These are phyloP conservation scores for Umbelopsis ramanniana DNA, from an alignment of 192 early-diverging fungal species.

Conservation along the genomic window DNA sequence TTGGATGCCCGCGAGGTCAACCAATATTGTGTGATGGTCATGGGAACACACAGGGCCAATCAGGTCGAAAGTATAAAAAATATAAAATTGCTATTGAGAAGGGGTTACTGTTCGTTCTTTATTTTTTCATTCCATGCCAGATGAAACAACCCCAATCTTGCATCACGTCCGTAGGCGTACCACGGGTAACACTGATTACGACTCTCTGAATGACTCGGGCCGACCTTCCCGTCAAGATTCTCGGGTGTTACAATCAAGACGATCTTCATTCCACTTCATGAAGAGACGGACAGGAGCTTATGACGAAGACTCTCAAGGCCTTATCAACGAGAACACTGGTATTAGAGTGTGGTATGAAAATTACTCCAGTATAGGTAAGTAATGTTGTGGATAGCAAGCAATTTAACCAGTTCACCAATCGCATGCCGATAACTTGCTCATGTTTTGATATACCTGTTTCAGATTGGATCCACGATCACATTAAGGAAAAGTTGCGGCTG, in stretches of 20 bases:
- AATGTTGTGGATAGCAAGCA: not conserved
- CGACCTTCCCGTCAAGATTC: conserved; percentile 18
- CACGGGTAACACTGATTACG: conserved; percentile 3
- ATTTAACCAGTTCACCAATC: not conserved
- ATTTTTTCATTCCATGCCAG: not conserved
- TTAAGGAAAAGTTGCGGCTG: conserved; percentile 77
- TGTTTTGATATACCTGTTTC: not conserved
- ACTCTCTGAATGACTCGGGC: not conserved
- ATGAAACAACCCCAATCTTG: conserved; percentile 16
- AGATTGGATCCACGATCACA: conserved; percentile 93
- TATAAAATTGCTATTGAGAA: not conserved
- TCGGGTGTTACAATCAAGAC: conserved; percentile 2
- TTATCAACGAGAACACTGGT: conserved; percentile 58
- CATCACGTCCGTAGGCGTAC: conserved; percentile 16
- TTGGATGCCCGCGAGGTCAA: not conserved
- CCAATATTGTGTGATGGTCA: conserved; percentile 9
- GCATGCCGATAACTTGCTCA: not conserved
- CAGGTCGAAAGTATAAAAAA: not conserved
- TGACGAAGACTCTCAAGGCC: conserved; percentile 52
- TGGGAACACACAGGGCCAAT: not conserved
- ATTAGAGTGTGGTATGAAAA: conserved; percentile 64
- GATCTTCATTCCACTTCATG: conserved; percentile 14
- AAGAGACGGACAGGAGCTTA: conserved; percentile 41
- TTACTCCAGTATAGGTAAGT: conserved; percentile 61
- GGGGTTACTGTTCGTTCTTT: not conserved